These are phyloP conservation scores for Eutypa lata DNA, from an alignment of 2,329 filamentous ascomycete species.

Conservation along the genomic window DNA sequence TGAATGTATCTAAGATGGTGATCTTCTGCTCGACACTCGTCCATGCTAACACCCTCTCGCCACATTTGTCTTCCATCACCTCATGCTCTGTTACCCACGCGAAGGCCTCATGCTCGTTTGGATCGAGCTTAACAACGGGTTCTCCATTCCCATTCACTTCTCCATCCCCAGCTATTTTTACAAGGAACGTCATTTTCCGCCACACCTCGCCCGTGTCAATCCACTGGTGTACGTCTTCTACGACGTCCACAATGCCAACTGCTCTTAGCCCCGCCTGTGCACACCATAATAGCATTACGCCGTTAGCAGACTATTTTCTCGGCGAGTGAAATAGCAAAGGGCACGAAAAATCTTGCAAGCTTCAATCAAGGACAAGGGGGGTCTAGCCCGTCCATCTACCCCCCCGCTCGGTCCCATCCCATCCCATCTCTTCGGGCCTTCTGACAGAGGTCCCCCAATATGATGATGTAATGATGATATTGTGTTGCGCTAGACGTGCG, in stretches of 20 bases:
- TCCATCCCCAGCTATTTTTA: conserved; percentile 3
- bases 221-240: conserved; percentile 33
- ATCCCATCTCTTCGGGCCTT: too few relatives aligned
- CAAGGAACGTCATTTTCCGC: conserved; percentile 13
- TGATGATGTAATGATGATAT: too few relatives aligned
- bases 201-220: conserved; percentile 20
- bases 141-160: not conserved
- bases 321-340: too few relatives aligned
- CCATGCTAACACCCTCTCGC: conserved; percentile 9
- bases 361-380: too few relatives aligned
- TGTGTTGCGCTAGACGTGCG: too few relatives aligned
- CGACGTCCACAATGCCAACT: conserved; percentile 29
- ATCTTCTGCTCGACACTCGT: conserved; percentile 10
- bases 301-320: too few relatives aligned
- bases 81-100: conserved; percentile 12
- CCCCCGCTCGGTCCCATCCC: too few relatives aligned
- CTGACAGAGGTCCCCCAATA: too few relatives aligned
- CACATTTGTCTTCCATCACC: conserved; percentile 2
- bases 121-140: conserved; percentile 9
- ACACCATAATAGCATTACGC: too few relatives aligned
- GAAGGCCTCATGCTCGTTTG: conserved; percentile 14
- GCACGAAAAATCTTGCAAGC: too few relatives aligned
- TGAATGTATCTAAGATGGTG: conserved; percentile 12
- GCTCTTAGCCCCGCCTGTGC: conserved; percentile 9
- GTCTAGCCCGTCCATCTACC: too few relatives aligned